These are phyloP conservation scores for Cinnamomum chago DNA, from an alignment of 164 flowering plant species.

Conservation along the genomic window DNA sequence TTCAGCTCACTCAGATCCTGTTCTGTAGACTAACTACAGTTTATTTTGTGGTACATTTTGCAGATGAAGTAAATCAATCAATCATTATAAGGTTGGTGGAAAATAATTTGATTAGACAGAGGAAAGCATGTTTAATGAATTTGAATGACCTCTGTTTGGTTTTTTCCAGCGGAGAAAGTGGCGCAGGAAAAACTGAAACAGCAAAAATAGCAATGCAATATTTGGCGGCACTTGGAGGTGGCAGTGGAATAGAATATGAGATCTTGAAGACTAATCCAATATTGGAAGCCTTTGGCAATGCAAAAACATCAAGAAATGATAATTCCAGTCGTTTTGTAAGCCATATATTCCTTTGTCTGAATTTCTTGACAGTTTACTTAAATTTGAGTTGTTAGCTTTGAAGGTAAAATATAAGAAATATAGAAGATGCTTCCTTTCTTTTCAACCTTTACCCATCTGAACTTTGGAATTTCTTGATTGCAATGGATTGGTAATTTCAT, in stretches of 20 bases:
- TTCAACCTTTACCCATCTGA: background rate
- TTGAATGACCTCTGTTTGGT: slow-evolving; percentile 9
- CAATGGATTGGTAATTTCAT: background rate
- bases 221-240: slow-evolving; percentile 98
- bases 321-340: slow-evolving; percentile 99
- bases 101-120: background rate
- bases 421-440: background rate
- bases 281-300: slow-evolving; percentile 98
- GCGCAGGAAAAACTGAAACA: slow-evolving; percentile 99
- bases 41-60: slow-evolving; percentile 14
- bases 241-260: slow-evolving; percentile 94
- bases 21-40: background rate
- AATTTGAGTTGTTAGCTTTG: background rate
- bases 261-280: slow-evolving; percentile 96
- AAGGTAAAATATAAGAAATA: background rate
- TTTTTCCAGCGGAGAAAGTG: slow-evolving; percentile 93
- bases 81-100: slow-evolving; percentile 94
- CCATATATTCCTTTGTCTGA: slow-evolving; percentile 9
- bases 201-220: slow-evolving; percentile 99
- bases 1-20: background rate
- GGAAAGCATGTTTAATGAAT: background rate
- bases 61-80: slow-evolving; percentile 99
- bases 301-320: slow-evolving; percentile 92
- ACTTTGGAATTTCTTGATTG: slow-evolving; percentile 3
- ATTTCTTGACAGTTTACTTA: background rate